phyloP scores from a whole-genome alignment of 1,139 yeast genomes.

The Taiozyma sp. region DNA sequence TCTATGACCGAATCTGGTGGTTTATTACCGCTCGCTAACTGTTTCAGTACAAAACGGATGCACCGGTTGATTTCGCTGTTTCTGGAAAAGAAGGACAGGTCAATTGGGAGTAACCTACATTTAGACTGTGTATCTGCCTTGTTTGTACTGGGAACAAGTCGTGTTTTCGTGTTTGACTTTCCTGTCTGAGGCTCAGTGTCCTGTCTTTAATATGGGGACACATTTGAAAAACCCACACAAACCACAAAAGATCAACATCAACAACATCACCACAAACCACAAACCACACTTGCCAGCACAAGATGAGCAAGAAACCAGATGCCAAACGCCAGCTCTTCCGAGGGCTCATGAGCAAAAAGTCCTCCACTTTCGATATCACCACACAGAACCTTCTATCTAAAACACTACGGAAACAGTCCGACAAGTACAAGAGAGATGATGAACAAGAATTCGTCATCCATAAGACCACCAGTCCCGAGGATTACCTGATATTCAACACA shows the following conservation, averaged over 20 bases:
- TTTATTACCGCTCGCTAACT: background rate
- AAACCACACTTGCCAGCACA: background rate
- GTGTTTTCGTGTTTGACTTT: too few species aligned
- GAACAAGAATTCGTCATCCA: conserved; percentile 22
- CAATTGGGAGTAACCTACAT: background rate
- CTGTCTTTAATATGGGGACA: too few species aligned
- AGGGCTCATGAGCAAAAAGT: conserved; percentile 26
- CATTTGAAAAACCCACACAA: too few species aligned
- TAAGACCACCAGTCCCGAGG: conserved; percentile 25
- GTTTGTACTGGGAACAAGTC: too few species aligned
- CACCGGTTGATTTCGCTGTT: background rate
- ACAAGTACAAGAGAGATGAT: conserved; percentile 15
- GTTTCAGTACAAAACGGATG: too few species aligned
- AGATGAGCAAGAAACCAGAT: conserved; percentile 18
- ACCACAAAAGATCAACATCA: too few species aligned
- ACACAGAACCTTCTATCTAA: conserved; percentile 20
- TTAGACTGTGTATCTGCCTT: too few species aligned
- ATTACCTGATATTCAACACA: conserved; percentile 32
- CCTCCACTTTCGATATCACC: conserved; percentile 16
- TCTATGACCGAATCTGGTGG: background rate
- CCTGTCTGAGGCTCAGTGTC: too few species aligned
- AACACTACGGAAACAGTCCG: conserved; percentile 23
- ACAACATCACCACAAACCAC: background rate
- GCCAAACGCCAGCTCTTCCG: conserved; percentile 33
- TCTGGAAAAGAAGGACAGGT: background rate